Evolutionary conservation across 2,329 filamentous ascomycete species (phyloP), one percentile per base, ranked within the genome.

Genomic region (Apiospora malaysiana): DNA sequence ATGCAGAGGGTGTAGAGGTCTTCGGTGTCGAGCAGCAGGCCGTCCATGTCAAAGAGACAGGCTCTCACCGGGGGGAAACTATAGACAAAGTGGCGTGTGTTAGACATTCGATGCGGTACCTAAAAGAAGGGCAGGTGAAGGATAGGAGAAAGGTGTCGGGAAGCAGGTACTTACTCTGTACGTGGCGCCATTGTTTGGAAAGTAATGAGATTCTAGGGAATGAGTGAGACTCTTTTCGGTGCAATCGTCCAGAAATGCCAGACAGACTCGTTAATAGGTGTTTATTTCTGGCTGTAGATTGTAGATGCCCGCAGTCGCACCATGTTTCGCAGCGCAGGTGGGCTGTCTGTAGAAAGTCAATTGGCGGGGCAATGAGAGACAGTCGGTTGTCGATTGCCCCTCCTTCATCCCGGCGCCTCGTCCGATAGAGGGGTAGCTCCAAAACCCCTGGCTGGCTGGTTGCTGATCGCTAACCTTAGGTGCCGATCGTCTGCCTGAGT

Each of bases 31-130:
- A 99, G 93, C 25, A 99, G 89, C 46, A 99, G 91, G 72, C 96
- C 96, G 82, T 99, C 96, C 95, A 98, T 98, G 85, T 99, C 96
- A 81, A 99, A 98, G 74, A 99, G 91, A 82, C 95, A 98, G 76
- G 95, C 96, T 76, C 94, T 89, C 71, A 98, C 87, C 66, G 92
- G 90, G 25, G 93, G 92, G 81, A 94, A 91, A 79, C 92, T 94
- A 77, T 43, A 14, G 23, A 16, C 8, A 10, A 9, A n/a, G 32
- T n/a, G 43, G 67, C 23, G 65, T 27, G 7, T 23, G 70, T 77
- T 63, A 74, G 73, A 68, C n/a, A 65, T 47, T 65, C 9, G 16
- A 42, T 43, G 23, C 40, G 63, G 23, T 40, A 40, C 63, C 23
- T 66, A 14, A 2, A 37, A 23, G 14, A 47, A 18, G 47, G 59